Conservation (phyloP, 192 early-diverging fungal genomes). For the Backusella psychrophila region DNA sequence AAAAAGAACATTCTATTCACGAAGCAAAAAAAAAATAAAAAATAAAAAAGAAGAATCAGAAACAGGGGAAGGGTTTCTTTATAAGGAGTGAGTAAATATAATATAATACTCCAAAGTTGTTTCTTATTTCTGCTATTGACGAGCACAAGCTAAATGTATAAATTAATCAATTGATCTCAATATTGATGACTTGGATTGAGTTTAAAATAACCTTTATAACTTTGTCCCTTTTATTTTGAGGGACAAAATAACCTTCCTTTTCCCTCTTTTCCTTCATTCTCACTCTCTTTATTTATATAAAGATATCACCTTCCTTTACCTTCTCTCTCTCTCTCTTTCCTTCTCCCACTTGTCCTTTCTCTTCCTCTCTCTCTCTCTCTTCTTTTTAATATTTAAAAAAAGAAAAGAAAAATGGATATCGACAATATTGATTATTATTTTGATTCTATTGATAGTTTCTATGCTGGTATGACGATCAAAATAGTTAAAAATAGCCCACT, state of each 20-base stretch:
- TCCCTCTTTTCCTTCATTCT: background rate
- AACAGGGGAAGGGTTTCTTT: too few relatives aligned
- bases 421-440: constrained; percentile 31
- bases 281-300: background rate
- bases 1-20: too few relatives aligned
- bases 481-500: background rate
- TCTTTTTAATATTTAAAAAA: background rate
- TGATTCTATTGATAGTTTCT: constrained; percentile 33
- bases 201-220: background rate
- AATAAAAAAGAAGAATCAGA: too few relatives aligned
- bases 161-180: background rate
- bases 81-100: too few relatives aligned
- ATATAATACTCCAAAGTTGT: too few relatives aligned
- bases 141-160: background rate
- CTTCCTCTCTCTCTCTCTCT: background rate
- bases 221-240: background rate
- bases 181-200: background rate
- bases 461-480: constrained; percentile 26
- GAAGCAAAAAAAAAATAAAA: too few relatives aligned
- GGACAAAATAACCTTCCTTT: constrained; percentile 3
- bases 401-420: constrained; percentile 5
- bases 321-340: background rate
- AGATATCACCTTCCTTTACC: background rate
- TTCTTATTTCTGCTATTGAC: background rate
- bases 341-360: background rate